These are phyloP conservation scores for Cercophora newfieldiana DNA, from an alignment of 495 filamentous ascomycete genomes.

Conservation along the genomic window DNA sequence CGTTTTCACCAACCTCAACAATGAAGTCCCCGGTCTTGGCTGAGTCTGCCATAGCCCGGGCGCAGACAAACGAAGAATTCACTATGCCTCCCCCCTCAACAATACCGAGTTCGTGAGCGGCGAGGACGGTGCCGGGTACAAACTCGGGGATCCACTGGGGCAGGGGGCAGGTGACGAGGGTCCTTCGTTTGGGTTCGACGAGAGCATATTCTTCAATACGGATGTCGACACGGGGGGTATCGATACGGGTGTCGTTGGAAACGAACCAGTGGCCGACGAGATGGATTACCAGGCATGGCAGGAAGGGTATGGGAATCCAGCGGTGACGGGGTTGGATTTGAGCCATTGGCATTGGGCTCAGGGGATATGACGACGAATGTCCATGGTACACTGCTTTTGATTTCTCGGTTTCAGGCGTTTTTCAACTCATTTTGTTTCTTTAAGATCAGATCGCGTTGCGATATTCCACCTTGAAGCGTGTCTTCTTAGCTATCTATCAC, in stretches of 20 bases:
- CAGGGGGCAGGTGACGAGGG: not conserved
- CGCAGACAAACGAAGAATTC: no score
- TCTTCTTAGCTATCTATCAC: no score
- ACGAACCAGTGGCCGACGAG: slow-evolving; percentile 4
- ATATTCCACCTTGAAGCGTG: no score
- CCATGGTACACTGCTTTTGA: no score
- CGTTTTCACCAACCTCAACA: not conserved
- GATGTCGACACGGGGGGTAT: not conserved
- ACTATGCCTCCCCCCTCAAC: no score
- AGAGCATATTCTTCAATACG: not conserved
- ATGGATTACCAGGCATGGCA: slow-evolving; percentile 25
- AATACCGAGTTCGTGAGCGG: no score
- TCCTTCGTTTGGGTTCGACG: not conserved
- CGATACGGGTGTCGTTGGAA: not conserved
- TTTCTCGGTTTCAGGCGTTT: no score
- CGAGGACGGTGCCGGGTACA: no score
- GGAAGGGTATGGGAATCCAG: slow-evolving; percentile 23
- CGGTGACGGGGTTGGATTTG: slow-evolving; percentile 19
- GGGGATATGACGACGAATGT: slow-evolving; percentile 2
- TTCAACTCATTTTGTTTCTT: no score
- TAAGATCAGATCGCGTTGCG: no score
- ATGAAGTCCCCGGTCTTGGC: not conserved
- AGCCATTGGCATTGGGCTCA: slow-evolving; percentile 24
- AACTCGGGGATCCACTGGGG: not conserved
- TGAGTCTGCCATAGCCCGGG: not conserved